Conservation (phyloP, 2,329 filamentous ascomycete genomes). For the Aspergillus japonicus region DNA sequence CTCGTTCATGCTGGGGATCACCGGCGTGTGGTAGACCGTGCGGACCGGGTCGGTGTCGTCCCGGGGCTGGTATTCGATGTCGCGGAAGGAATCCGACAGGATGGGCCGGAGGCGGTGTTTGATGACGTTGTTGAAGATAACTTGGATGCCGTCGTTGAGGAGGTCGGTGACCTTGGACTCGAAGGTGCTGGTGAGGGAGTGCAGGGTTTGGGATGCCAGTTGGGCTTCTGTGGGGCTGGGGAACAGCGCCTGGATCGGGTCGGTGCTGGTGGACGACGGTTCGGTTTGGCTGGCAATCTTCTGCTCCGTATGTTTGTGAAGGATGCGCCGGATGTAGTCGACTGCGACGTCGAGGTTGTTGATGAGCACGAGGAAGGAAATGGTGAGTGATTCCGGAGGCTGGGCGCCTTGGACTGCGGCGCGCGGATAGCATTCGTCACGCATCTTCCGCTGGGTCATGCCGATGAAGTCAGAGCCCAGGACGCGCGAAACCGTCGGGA, state of each 20-base stretch:
- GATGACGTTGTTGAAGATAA: slow-evolving; percentile 83
- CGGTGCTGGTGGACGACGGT: slow-evolving; percentile 19
- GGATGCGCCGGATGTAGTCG: slow-evolving; percentile 86
- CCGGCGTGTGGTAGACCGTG: slow-evolving; percentile 44
- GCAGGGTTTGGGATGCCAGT: slow-evolving; percentile 67
- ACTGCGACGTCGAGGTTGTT: slow-evolving; percentile 93
- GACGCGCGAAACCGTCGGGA: slow-evolving; percentile 76
- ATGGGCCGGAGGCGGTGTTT: slow-evolving; percentile 81
- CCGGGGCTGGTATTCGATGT: slow-evolving; percentile 77
- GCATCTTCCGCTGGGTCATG: slow-evolving; percentile 97
- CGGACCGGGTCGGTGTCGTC: slow-evolving; percentile 47
- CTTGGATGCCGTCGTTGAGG: slow-evolving; percentile 77
- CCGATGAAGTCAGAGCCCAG: slow-evolving; percentile 87
- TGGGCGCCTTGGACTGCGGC: slow-evolving; percentile 73
- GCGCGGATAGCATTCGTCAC: slow-evolving; percentile 89
- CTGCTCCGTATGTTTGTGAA: slow-evolving; percentile 62
- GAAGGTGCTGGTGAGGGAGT: slow-evolving; percentile 69
- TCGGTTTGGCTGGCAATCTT: slow-evolving; percentile 21
- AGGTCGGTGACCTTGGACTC: slow-evolving; percentile 76
- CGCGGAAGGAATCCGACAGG: slow-evolving; percentile 83
- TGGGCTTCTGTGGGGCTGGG: slow-evolving; percentile 74
- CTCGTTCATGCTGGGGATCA: slow-evolving; percentile 34
- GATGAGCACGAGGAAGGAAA: slow-evolving; percentile 86
- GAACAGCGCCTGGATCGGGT: slow-evolving; percentile 63
- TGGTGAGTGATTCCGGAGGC: slow-evolving; percentile 83